These are phyloP conservation scores for Monilinia fructicola DNA, from an alignment of 2,329 filamentous ascomycete genomes.

Conservation along the genomic window DNA sequence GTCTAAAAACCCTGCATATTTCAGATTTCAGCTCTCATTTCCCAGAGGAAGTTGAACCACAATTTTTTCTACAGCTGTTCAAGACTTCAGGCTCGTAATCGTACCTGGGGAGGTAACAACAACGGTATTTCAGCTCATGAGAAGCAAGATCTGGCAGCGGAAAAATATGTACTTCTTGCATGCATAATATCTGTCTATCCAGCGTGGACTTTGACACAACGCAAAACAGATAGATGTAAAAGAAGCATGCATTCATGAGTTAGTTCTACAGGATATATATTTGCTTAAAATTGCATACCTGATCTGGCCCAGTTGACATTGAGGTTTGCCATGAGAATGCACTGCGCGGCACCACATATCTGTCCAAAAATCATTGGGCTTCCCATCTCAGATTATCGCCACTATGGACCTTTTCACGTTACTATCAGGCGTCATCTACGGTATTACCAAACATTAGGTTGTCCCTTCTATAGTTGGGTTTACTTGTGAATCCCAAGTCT, in stretches of 20 bases:
- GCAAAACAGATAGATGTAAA: neutral
- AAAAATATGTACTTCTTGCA: slow-evolving; percentile 13
- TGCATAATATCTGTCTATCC: slow-evolving; percentile 12
- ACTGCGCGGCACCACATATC: neutral
- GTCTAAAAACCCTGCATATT: neutral
- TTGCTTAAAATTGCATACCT: neutral
- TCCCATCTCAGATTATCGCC: neutral
- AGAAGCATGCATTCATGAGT: neutral
- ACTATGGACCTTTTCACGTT: neutral
- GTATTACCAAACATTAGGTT: neutral
- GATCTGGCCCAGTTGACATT: neutral
- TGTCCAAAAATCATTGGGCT: neutral
- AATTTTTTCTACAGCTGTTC: neutral
- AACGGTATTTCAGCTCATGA: slow-evolving; percentile 4
- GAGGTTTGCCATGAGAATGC: neutral
- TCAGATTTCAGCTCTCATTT: neutral
- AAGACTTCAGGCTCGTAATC: slow-evolving; percentile 7
- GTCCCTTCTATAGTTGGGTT: neutral
- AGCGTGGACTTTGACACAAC: neutral
- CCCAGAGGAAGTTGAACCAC: neutral
- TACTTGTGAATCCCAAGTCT: neutral
- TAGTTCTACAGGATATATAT: slow-evolving; percentile 15
- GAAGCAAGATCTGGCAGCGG: slow-evolving; percentile 19
- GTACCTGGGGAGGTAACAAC: neutral
- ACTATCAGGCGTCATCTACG: neutral